These are phyloP conservation scores for Chlamydomonas reinhardtii DNA, from an alignment of 163 green algal species.

Conservation along the genomic window DNA sequence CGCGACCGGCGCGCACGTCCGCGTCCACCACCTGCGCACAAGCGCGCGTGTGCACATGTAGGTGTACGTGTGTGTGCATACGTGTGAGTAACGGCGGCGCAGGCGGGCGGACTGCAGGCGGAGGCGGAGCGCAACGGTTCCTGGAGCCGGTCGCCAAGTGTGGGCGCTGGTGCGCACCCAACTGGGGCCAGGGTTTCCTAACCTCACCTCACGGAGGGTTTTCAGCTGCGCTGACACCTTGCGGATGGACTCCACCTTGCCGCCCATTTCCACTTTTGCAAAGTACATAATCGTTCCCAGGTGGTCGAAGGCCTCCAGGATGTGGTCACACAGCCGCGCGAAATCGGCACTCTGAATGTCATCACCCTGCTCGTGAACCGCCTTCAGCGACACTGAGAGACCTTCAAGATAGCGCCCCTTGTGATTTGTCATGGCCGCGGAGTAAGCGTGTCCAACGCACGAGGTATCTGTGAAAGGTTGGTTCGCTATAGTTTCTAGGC, in stretches of 20 bases:
- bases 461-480: not conserved
- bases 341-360: slow-evolving; percentile 17
- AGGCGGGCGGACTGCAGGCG: too few species aligned
- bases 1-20: slow-evolving; percentile 50
- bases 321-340: slow-evolving; percentile 38
- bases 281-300: slow-evolving; percentile 48
- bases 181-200: too few species aligned
- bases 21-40: not conserved
- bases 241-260: slow-evolving; percentile 36
- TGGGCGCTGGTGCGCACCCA: too few species aligned
- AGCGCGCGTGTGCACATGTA: too few species aligned
- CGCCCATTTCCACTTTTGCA: slow-evolving; percentile 44
- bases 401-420: slow-evolving; percentile 40
- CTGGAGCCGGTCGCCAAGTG: too few species aligned
- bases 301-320: slow-evolving; percentile 39
- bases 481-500: too few species aligned
- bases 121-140: too few species aligned
- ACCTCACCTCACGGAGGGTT: not conserved
- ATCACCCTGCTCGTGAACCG: slow-evolving; percentile 11
- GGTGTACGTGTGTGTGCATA: too few species aligned
- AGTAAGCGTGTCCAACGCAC: not conserved
- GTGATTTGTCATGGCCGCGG: not conserved
- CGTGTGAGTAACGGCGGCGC: too few species aligned
- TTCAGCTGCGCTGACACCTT: not conserved
- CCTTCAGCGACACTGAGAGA: not conserved